phyloP scores from a whole-genome alignment of 306 rosid species.

The Prunus dulcis region DNA sequence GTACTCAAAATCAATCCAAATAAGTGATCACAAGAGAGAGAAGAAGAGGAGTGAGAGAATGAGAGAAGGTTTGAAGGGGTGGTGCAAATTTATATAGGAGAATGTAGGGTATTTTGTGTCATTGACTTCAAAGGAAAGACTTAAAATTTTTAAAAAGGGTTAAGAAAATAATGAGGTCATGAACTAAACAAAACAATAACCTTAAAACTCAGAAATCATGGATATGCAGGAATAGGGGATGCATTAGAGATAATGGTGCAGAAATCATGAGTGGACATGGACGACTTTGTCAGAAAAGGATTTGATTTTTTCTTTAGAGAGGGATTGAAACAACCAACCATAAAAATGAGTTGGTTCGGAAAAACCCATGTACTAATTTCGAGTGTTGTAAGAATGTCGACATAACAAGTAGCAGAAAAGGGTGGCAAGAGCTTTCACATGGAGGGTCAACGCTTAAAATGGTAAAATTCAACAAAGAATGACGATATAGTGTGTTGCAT shows the following conservation, averaged over 20 bases:
- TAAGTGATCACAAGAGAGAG: background rate
- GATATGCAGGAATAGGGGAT: background rate
- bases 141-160: background rate
- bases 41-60: background rate
- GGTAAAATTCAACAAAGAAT: background rate
- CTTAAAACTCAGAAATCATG: background rate
- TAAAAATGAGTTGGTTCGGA: background rate
- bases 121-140: background rate
- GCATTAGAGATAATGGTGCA: background rate
- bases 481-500: constrained; percentile 2
- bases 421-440: background rate
- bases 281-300: background rate
- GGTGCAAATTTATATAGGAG: background rate
- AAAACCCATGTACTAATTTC: background rate
- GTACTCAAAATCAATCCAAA: background rate
- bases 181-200: background rate
- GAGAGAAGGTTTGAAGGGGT: background rate
- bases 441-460: background rate
- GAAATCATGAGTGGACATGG: background rate
- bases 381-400: constrained; percentile 18
- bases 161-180: background rate
- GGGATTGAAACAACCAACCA: background rate
- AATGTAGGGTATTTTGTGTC: background rate
- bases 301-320: background rate
- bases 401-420: background rate